phyloP scores from a whole-genome alignment of 805 yeast species.

The Starmerella potacharoeniae region DNA sequence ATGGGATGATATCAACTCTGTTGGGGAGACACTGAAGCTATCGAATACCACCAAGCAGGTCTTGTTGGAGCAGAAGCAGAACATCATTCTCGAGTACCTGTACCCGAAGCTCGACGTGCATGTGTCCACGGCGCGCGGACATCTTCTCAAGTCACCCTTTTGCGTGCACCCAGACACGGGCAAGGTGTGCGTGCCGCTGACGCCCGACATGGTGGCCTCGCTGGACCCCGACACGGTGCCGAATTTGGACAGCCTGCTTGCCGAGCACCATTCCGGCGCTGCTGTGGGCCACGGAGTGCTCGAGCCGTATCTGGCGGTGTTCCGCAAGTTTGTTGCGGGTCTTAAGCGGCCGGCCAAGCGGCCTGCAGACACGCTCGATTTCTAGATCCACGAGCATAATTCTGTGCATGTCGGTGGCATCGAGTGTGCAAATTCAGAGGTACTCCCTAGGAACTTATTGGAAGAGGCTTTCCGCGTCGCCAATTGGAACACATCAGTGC shows the following conservation, averaged over 20 bases:
- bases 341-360: slow-evolving; percentile 40
- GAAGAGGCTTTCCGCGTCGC: too few relatives aligned
- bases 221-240: slow-evolving; percentile 80
- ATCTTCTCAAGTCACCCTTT: slow-evolving; percentile 89
- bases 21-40: slow-evolving; percentile 29
- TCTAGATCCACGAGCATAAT: slow-evolving; percentile 3
- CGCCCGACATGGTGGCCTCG: slow-evolving; percentile 30
- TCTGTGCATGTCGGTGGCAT: too few relatives aligned
- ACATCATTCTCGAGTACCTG: slow-evolving; percentile 62
- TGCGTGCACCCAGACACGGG: slow-evolving; percentile 96
- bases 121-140: slow-evolving; percentile 81
- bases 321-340: slow-evolving; percentile 48
- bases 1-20: slow-evolving; percentile 59
- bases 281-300: slow-evolving; percentile 47
- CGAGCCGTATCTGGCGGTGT: slow-evolving; percentile 57
- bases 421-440: too few relatives aligned
- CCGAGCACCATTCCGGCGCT: slow-evolving; percentile 42
- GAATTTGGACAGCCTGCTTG: slow-evolving; percentile 49
- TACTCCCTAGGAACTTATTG: too few relatives aligned
- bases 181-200: slow-evolving; percentile 78
- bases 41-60: slow-evolving; percentile 34
- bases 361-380: slow-evolving; percentile 27
- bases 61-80: slow-evolving; percentile 65
- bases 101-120: slow-evolving; percentile 91
- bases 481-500: too few relatives aligned